These are phyloP conservation scores for Xylariales sp. DNA, from an alignment of 2,329 filamentous ascomycete species.

Conservation along the genomic window DNA sequence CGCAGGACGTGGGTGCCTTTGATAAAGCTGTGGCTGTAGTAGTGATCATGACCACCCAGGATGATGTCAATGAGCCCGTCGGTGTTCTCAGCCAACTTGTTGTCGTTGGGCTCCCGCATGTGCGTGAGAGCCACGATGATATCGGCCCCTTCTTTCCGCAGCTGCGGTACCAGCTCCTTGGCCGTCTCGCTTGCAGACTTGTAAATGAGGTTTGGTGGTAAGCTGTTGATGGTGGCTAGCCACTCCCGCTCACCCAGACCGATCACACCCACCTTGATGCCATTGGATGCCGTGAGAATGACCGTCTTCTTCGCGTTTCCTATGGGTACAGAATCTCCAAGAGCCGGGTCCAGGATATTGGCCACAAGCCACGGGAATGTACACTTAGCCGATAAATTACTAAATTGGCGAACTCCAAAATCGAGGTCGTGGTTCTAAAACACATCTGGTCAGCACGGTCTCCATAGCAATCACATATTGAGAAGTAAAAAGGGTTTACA, in stretches of 20 bases:
- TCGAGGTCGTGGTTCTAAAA: slow-evolving; percentile 83
- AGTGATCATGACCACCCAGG: slow-evolving; percentile 86
- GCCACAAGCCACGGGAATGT: slow-evolving; percentile 86
- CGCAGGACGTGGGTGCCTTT: slow-evolving; percentile 81
- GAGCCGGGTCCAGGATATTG: slow-evolving; percentile 79
- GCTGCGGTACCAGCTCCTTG: slow-evolving; percentile 65
- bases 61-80: slow-evolving; percentile 78
- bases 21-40: slow-evolving; percentile 72
- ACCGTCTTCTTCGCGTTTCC: slow-evolving; percentile 71
- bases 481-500: slow-evolving; percentile 34
- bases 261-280: slow-evolving; percentile 80
- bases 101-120: slow-evolving; percentile 84
- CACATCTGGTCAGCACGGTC: slow-evolving; percentile 9
- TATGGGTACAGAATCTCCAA: slow-evolving; percentile 71
- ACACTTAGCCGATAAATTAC: slow-evolving; percentile 68
- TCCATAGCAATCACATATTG: too few species aligned
- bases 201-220: slow-evolving; percentile 80
- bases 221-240: slow-evolving; percentile 81
- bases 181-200: slow-evolving; percentile 73
- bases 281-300: slow-evolving; percentile 76
- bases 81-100: slow-evolving; percentile 73
- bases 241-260: slow-evolving; percentile 85
- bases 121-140: slow-evolving; percentile 81
- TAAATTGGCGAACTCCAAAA: slow-evolving; percentile 80
- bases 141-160: slow-evolving; percentile 75